Evolutionary conservation across 768 basidiomycete genomes (phyloP).

Genomic region (Hypholoma fasciculare): DNA sequence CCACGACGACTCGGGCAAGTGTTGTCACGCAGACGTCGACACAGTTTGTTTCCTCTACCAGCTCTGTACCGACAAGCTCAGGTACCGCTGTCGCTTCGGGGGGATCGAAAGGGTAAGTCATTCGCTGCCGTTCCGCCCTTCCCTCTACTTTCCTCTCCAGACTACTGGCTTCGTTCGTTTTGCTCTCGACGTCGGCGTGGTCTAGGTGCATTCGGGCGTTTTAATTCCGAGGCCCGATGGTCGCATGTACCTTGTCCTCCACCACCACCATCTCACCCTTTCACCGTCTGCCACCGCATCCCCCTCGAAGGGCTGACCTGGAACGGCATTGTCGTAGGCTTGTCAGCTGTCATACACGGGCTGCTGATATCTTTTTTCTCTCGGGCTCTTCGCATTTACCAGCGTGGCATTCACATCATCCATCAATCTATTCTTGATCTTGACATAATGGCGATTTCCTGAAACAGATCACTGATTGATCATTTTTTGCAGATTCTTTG

Average conservation of each 20-base stretch:
- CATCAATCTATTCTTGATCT: neutral
- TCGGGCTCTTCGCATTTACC: no score
- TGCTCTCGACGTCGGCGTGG: no score
- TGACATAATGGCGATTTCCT: neutral
- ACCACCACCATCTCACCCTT: no score
- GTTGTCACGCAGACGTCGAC: conserved; percentile 22
- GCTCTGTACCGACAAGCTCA: neutral
- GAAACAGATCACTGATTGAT: neutral
- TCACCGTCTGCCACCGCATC: no score
- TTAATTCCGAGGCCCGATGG: no score
- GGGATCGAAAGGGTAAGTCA: conserved; percentile 10
- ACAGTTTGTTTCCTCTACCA: conserved; percentile 6
- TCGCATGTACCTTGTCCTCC: no score
- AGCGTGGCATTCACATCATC: neutral
- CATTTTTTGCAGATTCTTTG: conserved; percentile 53
- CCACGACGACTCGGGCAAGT: neutral
- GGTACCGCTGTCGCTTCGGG: neutral
- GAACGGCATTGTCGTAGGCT: neutral
- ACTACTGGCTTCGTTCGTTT: no score
- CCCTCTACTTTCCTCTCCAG: no score
- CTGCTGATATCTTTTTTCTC: no score
- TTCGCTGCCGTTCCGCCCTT: neutral
- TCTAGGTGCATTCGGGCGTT: no score
- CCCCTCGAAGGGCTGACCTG: no score
- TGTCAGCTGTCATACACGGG: neutral